A percentile compares a stretch with the other conserved stretches of the same genome.
Evolutionary conservation across 345 rosid genomes (phyloP).

Genomic region (Lepidium africanum): DNA sequence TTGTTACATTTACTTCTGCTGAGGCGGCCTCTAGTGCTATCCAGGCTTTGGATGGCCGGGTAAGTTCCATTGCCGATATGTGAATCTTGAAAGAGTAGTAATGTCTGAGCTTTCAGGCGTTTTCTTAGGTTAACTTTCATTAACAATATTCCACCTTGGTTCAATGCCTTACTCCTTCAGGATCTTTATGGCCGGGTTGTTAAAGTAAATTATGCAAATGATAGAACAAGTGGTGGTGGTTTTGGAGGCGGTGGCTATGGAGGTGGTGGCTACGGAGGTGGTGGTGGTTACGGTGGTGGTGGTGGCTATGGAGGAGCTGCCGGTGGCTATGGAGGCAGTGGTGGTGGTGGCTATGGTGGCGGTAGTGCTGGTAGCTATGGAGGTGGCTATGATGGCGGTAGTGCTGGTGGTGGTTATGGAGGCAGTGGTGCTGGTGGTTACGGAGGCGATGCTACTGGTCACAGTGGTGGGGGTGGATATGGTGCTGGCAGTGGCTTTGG

Average conservation of each 20-base stretch:
- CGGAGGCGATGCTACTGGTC: not conserved
- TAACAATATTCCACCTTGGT: not conserved
- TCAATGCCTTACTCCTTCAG: conserved; percentile 21
- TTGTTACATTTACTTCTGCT: conserved; percentile 50
- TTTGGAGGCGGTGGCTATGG: conserved; percentile 28
- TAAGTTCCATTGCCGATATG: conserved; percentile 15
- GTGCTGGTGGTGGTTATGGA: conserved; percentile 10
- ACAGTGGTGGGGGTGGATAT: conserved; percentile 17
- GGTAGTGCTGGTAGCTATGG: not conserved
- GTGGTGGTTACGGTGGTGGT: conserved; percentile 18
- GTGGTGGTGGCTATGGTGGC: conserved; percentile 30
- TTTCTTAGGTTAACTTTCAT: not conserved
- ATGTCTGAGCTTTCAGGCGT: not conserved
- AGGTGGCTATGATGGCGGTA: conserved; percentile 2
- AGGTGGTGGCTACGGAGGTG: conserved; percentile 20
- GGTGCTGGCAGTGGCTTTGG: conserved; percentile 26
- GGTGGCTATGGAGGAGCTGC: conserved; percentile 20
- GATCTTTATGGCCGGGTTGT: conserved; percentile 71
- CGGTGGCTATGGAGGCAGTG: conserved; percentile 16
- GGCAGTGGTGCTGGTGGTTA: conserved; percentile 17
- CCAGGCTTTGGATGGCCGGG: conserved; percentile 97
- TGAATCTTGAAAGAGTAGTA: not conserved
- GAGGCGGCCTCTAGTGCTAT: conserved; percentile 89
- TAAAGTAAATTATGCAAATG: conserved; percentile 77
- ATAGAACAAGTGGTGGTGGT: conserved; percentile 44